These are phyloP conservation scores for Oidiodendron maius DNA, from an alignment of 495 filamentous ascomycete genomes.

Conservation along the genomic window DNA sequence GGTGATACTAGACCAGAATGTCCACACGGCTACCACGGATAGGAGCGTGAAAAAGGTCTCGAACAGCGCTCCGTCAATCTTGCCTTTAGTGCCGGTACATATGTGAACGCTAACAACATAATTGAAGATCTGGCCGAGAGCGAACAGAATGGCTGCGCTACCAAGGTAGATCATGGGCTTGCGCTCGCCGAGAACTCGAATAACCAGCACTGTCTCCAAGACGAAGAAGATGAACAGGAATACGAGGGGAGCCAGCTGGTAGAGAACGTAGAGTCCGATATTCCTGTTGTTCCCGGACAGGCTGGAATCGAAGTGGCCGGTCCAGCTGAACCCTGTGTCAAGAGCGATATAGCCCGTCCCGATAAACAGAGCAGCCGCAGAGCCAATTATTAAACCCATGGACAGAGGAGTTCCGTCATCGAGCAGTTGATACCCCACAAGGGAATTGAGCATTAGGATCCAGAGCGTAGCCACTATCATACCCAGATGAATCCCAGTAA, in stretches of 20 bases:
- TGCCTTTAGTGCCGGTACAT: conserved; percentile 71
- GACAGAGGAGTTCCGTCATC: conserved; percentile 90
- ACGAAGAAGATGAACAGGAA: conserved; percentile 79
- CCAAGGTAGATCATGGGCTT: conserved; percentile 84
- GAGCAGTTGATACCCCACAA: conserved; percentile 88
- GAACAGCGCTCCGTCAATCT: conserved; percentile 90
- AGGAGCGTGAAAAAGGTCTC: conserved; percentile 87
- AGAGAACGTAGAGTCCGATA: conserved; percentile 87
- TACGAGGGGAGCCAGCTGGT: conserved; percentile 85
- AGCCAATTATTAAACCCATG: conserved; percentile 64
- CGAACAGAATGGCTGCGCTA: conserved; percentile 72
- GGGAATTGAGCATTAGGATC: conserved; percentile 86
- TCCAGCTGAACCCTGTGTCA: conserved; percentile 87
- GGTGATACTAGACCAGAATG: conserved; percentile 98
- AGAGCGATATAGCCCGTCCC: conserved; percentile 94
- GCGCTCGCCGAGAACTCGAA: conserved; percentile 76
- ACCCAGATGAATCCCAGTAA: conserved; percentile 88
- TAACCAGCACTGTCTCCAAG: conserved; percentile 74
- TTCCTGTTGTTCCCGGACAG: conserved; percentile 55
- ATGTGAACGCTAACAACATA: conserved; percentile 90
- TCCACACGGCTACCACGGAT: conserved; percentile 76
- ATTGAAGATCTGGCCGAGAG: conserved; percentile 89
- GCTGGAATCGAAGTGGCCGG: conserved; percentile 62
- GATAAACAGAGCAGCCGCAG: conserved; percentile 68
- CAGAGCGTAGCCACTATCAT: conserved; percentile 82